Percentiles rank a stretch among this genome's conserved stretches.
These are phyloP conservation scores for Aeminium ludgeri DNA, from an alignment of 495 filamentous ascomycete genomes.

Conservation along the genomic window DNA sequence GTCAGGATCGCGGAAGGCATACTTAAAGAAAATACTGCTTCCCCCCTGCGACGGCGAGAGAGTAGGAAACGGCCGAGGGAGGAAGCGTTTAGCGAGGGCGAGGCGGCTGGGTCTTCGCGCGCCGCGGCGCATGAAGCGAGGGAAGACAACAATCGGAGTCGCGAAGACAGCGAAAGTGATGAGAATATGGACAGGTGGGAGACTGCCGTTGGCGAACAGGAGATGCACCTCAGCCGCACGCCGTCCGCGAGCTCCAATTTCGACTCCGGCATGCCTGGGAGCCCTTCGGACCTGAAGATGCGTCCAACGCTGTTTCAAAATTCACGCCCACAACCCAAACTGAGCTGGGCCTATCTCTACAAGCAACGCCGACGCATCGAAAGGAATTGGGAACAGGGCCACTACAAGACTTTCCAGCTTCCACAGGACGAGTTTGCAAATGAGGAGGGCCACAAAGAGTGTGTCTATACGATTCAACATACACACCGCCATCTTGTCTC, in stretches of 20 bases:
- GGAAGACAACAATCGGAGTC: too few species aligned
- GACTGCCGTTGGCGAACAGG: too few species aligned
- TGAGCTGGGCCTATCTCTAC: constrained; percentile 79
- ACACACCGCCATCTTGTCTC: constrained; percentile 74
- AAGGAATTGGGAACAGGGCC: constrained; percentile 75
- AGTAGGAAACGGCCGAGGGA: constrained; percentile 12
- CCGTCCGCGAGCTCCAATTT: too few species aligned
- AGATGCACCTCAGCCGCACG: too few species aligned
- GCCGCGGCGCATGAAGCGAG: too few species aligned
- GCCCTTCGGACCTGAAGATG: not conserved
- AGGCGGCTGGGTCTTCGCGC: too few species aligned
- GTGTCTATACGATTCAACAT: constrained; percentile 89
- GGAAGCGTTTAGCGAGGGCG: constrained; percentile 14
- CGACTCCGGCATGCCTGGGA: too few species aligned
- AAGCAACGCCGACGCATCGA: constrained; percentile 73
- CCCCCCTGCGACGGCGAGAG: not conserved
- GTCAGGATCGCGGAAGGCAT: constrained; percentile 26
- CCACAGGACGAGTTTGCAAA: constrained; percentile 66
- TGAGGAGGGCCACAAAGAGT: constrained; percentile 76
- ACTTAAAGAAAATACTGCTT: not conserved
- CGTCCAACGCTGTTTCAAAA: not conserved
- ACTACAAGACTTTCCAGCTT: constrained; percentile 71
- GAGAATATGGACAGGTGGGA: too few species aligned
- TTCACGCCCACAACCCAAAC: constrained; percentile 28
- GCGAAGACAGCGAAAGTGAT: too few species aligned